These are phyloP conservation scores for Alectoria sarmentosa DNA, from an alignment of 495 filamentous ascomycete genomes.

Conservation along the genomic window DNA sequence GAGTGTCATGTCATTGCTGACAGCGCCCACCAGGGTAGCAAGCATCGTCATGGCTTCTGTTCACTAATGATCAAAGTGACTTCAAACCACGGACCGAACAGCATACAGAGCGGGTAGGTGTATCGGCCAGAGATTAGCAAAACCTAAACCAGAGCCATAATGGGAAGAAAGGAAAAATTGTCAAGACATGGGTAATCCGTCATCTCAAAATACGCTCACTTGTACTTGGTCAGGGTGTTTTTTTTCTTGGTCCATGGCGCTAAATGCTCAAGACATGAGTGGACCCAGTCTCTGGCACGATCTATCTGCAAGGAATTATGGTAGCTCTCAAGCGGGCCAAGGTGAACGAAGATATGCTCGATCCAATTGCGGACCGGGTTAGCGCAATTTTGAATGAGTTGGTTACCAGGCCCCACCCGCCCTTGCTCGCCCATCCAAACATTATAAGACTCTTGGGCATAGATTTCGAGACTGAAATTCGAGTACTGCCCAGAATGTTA, in stretches of 20 bases:
- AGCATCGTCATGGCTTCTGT: too few species aligned
- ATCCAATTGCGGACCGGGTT: conserved; percentile 13
- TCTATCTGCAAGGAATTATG: conserved; percentile 20
- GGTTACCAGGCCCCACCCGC: conserved; percentile 27
- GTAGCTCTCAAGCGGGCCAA: conserved; percentile 28
- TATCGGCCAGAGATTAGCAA: too few species aligned
- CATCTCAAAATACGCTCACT: too few species aligned
- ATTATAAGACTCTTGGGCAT: conserved; percentile 28
- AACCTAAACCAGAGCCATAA: too few species aligned
- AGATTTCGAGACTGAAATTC: conserved; percentile 26
- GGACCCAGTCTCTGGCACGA: conserved; percentile 19
- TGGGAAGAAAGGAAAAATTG: too few species aligned
- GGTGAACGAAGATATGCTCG: conserved; percentile 12
- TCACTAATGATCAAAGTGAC: too few species aligned
- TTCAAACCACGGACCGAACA: too few species aligned
- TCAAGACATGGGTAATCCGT: too few species aligned
- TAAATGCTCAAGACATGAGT: conserved; percentile 23
- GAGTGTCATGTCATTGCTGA: too few species aligned
- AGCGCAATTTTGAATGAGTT: conserved; percentile 23
- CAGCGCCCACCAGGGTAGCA: too few species aligned
- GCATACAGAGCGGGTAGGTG: too few species aligned
- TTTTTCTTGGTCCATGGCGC: conserved; percentile 30
- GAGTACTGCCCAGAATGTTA: conserved; percentile 17
- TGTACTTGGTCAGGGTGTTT: conserved; percentile 28
- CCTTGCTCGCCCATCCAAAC: conserved; percentile 26